Evolutionary conservation across 305 asterid species (phyloP), one percentile per base, ranked within the genome.

Genomic region (Rubia balearica): DNA sequence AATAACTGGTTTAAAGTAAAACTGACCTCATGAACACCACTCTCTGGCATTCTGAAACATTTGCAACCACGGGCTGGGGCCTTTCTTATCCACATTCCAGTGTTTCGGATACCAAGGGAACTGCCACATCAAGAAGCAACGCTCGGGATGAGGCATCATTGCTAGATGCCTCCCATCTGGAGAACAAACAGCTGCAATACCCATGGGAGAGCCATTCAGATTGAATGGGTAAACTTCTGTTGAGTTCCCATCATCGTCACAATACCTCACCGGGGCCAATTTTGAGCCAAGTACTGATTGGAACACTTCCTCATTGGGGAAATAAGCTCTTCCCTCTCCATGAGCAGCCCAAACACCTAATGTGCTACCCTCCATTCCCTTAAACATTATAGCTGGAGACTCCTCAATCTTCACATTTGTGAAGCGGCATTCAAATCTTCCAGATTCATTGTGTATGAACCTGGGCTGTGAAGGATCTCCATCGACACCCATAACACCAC

Each of bases 91-190:
- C 68, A 90, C 89, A 43, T 86, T 77, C 97, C 98, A 92, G 73
- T 76, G 77, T 79, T 79, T 83, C 57, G 97, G 97, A 76, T 92
- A 90, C 98, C 97, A 85, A 5, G 96, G 97, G 73, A 79, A 92
- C 81, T 92, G 96, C 98, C 98, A 92, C 97, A 90, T 90, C 87
- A 92, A 69, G 82, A 92, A 92, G 77, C 96, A 90, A 8, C 96
- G 85, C 65, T 89, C 98, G 0, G 96, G 98, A 82, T 89, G 97
- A 78, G 97, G 96, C 98, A 90, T 93, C 96, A 90, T 83, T 0
- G 97, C 97, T 6, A 90, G 96, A 86, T 92, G 98, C 78, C 97
- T 82, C 64, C 97, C 97, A 53, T 92, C 94, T 1, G 91, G 96
- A 2, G 98, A 92, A 79, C 96, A 92, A 71, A 92, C 82, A 2